Evolutionary conservation across 768 basidiomycete genomes (phyloP), one percentile per base, ranked within the genome.

Genomic region (Pleurotus pulmonarius): DNA sequence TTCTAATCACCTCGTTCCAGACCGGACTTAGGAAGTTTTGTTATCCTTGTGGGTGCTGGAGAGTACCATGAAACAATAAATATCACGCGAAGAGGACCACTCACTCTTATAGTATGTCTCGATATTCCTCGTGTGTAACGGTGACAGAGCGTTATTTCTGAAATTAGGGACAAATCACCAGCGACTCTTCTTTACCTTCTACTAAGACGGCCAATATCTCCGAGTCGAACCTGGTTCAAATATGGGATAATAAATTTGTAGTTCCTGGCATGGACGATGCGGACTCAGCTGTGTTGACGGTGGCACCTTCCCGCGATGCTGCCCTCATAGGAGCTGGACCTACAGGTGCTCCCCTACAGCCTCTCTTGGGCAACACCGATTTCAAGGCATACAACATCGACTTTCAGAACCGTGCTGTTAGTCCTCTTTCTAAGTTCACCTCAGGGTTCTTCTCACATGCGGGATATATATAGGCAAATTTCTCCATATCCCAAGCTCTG

Each of bases 341-440:
- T 1, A 80, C 76, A 5, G 83, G 83, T 1, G 83, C 83, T 0
- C 83, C 78, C 15, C 66, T 73, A 1, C 76, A 83, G 59, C 73
- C 75, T 3, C 63, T 71, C 9, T 83, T 82, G 52, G 86, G 86
- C 0, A 83, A 72, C 57, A 58, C 65, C 20, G 78, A 88, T 61
- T 87, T 87, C 69, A 84, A 73, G 60, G 81, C 77, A 7, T 86
- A 87, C 59, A 87, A 87, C 60, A 80, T 88, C 58, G 78, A 87
- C 63, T 83, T 86, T 56, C 75, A 84, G 55, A 88, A 87, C 59
- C 73, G 80, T 58, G 85, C 85, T n/a, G 85, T 86, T 59, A 56
- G 80, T 20, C n/a, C 24, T n/a, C 48, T 8, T 34, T 34, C 29
- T 34, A 34, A 18, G n/a, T 40, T 18, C 5, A 20, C 11, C 22